Conservation (phyloP, 345 rosid genomes). For the Atalantia buxifolia region DNA sequence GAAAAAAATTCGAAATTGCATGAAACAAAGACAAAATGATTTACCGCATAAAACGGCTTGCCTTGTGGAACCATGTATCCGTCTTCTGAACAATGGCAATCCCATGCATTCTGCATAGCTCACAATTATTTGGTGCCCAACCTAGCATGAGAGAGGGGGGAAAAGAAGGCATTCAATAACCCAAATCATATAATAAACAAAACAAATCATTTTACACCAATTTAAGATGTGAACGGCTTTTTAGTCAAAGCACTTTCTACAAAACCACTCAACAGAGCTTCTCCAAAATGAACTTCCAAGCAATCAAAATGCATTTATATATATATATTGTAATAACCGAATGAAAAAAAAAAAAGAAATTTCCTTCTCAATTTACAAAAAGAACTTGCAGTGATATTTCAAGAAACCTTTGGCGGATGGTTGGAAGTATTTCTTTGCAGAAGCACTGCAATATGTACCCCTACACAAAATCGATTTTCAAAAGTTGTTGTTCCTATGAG, state of each 20-base stretch:
- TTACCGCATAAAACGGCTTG: conserved; percentile 33
- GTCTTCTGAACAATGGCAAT: conserved; percentile 74
- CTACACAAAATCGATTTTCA: neutral
- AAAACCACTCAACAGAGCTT: neutral
- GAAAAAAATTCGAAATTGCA: neutral
- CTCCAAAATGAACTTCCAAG: neutral
- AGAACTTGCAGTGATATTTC: neutral
- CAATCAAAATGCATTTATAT: neutral
- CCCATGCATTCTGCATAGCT: conserved; percentile 91
- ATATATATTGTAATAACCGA: neutral
- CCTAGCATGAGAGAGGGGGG: conserved; percentile 28
- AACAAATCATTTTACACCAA: neutral
- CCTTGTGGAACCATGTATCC: conserved; percentile 85
- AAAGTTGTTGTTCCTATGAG: neutral
- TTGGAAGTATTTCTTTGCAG: too few species aligned
- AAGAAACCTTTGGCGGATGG: neutral
- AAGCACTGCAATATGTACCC: neutral
- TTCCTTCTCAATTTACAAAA: neutral
- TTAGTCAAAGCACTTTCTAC: neutral
- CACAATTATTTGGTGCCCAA: conserved; percentile 89
- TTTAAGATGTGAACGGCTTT: neutral
- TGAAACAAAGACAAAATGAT: conserved; percentile 9
- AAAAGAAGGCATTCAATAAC: neutral
- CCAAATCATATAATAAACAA: neutral
- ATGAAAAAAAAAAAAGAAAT: too few species aligned